These are phyloP conservation scores for Termitomyces titanicus DNA, from an alignment of 768 basidiomycete genomes.

Conservation along the genomic window DNA sequence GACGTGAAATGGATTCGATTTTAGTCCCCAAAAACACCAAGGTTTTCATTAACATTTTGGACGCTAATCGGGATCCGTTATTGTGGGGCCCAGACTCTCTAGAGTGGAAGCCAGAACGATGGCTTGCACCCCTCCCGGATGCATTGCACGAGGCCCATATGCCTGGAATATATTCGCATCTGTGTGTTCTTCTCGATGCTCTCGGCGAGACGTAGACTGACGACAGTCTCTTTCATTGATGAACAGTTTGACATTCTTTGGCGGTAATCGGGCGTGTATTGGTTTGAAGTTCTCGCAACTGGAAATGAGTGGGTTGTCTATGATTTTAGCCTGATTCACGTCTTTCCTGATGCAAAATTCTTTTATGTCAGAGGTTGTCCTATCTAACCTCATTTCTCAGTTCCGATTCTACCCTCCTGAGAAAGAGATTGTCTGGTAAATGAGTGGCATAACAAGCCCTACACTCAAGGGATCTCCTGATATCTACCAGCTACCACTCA, in stretches of 20 bases:
- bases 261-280: conserved; percentile 31
- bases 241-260: conserved; percentile 33
- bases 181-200: conserved; percentile 25
- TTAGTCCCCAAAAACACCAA: conserved; percentile 20
- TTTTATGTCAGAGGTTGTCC: conserved; percentile 17
- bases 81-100: background rate
- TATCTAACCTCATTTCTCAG: conserved; percentile 13
- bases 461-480: background rate
- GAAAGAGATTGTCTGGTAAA: conserved; percentile 2
- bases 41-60: background rate
- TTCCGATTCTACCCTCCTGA: background rate
- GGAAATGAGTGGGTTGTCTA: conserved; percentile 34
- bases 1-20: conserved; percentile 19
- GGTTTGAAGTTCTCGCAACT: conserved; percentile 36
- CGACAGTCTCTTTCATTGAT: conserved; percentile 18
- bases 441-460: background rate
- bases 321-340: background rate
- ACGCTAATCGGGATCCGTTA: background rate
- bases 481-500: background rate
- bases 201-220: conserved; percentile 7
- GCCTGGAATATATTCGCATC: conserved; percentile 29
- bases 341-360: too few species aligned
- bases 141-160: conserved; percentile 25
- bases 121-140: conserved; percentile 32
- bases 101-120: conserved; percentile 16